These are phyloP conservation scores for Camellia lanceoleosa DNA, from an alignment of 148 eudicot species.

Conservation along the genomic window DNA sequence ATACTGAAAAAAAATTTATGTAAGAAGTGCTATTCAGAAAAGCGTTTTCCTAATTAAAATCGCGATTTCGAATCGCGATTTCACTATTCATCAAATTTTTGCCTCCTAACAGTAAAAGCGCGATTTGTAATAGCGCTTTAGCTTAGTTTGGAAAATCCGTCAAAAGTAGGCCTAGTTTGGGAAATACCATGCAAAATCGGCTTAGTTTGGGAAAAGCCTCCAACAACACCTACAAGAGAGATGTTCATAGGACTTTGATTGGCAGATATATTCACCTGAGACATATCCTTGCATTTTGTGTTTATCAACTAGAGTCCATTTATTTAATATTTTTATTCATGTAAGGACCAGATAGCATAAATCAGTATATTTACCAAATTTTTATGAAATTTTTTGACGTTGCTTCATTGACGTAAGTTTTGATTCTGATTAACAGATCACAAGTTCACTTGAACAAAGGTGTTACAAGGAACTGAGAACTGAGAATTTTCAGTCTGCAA, in stretches of 20 bases:
- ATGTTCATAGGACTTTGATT: background rate
- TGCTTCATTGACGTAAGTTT: constrained; percentile 12
- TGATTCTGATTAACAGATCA: constrained; percentile 52
- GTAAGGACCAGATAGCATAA: background rate
- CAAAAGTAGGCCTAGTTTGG: too few relatives aligned
- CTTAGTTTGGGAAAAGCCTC: too few relatives aligned
- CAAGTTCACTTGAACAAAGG: constrained; percentile 78
- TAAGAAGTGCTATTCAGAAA: too few relatives aligned
- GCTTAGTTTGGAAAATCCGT: too few relatives aligned
- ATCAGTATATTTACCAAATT: background rate
- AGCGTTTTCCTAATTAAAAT: too few relatives aligned
- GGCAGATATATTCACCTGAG: background rate
- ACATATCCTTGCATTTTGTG: constrained; percentile 10
- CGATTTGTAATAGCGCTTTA: too few relatives aligned
- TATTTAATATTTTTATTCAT: background rate
- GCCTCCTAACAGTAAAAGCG: too few relatives aligned
- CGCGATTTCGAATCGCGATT: too few relatives aligned
- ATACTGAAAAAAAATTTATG: too few relatives aligned
- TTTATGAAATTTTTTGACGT: background rate
- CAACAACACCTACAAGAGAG: too few relatives aligned
- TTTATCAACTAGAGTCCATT: background rate
- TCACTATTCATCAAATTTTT: too few relatives aligned
- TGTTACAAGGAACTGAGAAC: constrained; percentile 83
- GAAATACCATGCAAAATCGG: too few relatives aligned
- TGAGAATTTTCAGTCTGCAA: constrained; percentile 63